A percentile compares a stretch with the other conserved stretches of the same genome.
phyloP scores from a whole-genome alignment of 257 asterid species.

The Paulownia fortunei region DNA sequence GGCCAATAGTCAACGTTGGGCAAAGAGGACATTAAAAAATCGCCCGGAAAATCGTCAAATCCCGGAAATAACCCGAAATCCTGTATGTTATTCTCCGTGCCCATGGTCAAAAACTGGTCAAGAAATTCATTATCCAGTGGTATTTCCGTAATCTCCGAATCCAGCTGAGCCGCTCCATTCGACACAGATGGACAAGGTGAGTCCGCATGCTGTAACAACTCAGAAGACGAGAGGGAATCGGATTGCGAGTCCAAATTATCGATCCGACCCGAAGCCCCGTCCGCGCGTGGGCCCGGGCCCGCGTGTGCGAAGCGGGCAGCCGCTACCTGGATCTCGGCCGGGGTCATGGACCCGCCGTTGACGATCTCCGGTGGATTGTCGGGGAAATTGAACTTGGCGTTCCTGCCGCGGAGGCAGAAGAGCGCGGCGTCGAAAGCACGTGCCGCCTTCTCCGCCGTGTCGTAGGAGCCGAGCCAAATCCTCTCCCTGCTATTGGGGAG shows the following conservation, averaged over 20 bases:
- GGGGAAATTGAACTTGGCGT: conserved; percentile 68
- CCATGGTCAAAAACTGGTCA: conserved; percentile 42
- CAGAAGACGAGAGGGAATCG: conserved; percentile 37
- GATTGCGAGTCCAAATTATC: conserved; percentile 39
- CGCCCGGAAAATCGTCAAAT: conserved; percentile 55
- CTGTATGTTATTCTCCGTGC: conserved; percentile 31
- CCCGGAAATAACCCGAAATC: conserved; percentile 63
- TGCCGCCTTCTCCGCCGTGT: conserved; percentile 75
- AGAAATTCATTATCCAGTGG: conserved; percentile 45
- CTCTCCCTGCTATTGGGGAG: conserved; percentile 76
- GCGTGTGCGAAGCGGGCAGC: conserved; percentile 66
- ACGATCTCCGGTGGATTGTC: conserved; percentile 46
- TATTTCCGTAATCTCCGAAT: conserved; percentile 44
- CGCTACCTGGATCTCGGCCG: conserved; percentile 60
- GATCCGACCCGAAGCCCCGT: conserved; percentile 28
- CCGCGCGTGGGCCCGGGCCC: not conserved
- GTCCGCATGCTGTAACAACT: conserved; percentile 32
- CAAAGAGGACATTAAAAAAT: conserved; percentile 41
- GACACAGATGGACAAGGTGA: conserved; percentile 57
- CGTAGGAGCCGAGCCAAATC: conserved; percentile 77
- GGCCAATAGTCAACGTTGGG: conserved; percentile 39
- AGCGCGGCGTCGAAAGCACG: conserved; percentile 75
- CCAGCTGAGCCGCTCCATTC: conserved; percentile 32
- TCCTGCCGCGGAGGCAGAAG: conserved; percentile 65
- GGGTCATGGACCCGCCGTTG: conserved; percentile 58